Evolutionary conservation across 257 asterid genomes (phyloP).

Genomic region (Gentiana macrophylla): DNA sequence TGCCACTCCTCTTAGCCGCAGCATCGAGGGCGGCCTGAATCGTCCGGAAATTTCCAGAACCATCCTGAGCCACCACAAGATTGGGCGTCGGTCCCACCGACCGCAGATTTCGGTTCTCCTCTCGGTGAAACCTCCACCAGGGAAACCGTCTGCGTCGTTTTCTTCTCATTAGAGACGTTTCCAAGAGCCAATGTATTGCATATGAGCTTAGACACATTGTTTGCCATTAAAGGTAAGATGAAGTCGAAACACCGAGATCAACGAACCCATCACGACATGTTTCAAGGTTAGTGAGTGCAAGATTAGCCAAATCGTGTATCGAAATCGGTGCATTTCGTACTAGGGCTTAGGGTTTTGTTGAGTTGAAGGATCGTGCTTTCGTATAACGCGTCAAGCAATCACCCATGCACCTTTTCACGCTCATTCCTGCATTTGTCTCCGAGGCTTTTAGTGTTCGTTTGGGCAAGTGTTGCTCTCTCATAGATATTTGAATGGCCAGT

Average conservation of each 20-base stretch:
- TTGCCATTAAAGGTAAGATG: constrained; percentile 37
- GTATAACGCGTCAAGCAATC: constrained; percentile 60
- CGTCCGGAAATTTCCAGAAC: constrained; percentile 30
- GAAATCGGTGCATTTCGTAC: constrained; percentile 31
- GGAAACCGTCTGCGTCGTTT: constrained; percentile 17
- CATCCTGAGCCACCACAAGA: constrained; percentile 39
- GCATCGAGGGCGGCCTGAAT: constrained; percentile 34
- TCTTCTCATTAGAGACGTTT: constrained; percentile 10
- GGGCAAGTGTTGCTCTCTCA: constrained; percentile 35
- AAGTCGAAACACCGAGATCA: constrained; percentile 43
- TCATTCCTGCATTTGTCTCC: constrained; percentile 34
- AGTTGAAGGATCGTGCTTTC: constrained; percentile 36
- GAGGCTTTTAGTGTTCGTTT: constrained; percentile 26
- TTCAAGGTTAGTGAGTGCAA: constrained; percentile 61
- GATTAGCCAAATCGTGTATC: constrained; percentile 70
- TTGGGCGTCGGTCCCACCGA: constrained; percentile 4
- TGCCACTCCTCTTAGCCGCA: constrained; percentile 11
- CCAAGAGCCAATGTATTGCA: constrained; percentile 54
- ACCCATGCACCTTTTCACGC: constrained; percentile 57
- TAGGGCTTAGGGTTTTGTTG: constrained; percentile 39
- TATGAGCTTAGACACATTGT: constrained; percentile 47
- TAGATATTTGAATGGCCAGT: constrained; percentile 31
- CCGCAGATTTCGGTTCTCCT: too few species aligned
- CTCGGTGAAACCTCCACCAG: constrained; percentile 25
- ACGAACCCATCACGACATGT: constrained; percentile 55